Evolutionary conservation across 495 filamentous ascomycete species (phyloP).

Genomic region (Lentithecium fluviatile): DNA sequence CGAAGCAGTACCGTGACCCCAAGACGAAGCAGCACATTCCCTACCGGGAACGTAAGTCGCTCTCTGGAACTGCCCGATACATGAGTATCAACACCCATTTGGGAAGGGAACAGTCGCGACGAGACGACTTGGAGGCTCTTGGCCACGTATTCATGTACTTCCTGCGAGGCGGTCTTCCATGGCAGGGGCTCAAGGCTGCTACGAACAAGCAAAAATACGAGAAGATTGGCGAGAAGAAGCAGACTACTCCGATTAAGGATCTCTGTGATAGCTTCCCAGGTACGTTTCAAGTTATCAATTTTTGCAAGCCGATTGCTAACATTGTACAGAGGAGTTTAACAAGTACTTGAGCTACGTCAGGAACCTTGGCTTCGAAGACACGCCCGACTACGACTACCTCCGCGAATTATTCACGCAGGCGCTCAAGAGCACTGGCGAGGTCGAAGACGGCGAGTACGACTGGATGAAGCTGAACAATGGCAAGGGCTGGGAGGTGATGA

Average conservation of each 20-base stretch:
- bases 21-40: conserved; percentile 99
- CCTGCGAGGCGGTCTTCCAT: conserved; percentile 89
- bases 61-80: conserved; percentile 96
- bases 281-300: conserved; percentile 39
- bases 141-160: conserved; percentile 99
- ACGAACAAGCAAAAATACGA: conserved; percentile 99
- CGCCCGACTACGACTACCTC: conserved; percentile 96
- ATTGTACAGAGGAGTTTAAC: conserved; percentile 77
- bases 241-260: conserved; percentile 94
- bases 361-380: conserved; percentile 97
- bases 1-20: conserved; percentile 97
- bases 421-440: conserved; percentile 89
- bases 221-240: conserved; percentile 99
- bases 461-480: conserved; percentile 99
- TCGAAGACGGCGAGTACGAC: conserved; percentile 98
- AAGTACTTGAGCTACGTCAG: conserved; percentile 96
- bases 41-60: conserved; percentile 94
- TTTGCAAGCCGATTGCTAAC: conserved; percentile 17
- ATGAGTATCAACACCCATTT: conserved; percentile 99
- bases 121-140: conserved; percentile 93
- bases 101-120: conserved; percentile 90
- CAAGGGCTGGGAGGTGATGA: conserved; percentile 87
- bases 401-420: conserved; percentile 95
- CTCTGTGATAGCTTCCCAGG: conserved; percentile 92
- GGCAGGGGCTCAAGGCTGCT: conserved; percentile 97